phyloP scores from a whole-genome alignment of 148 eudicot species.

The Rhododendron ovatum region DNA sequence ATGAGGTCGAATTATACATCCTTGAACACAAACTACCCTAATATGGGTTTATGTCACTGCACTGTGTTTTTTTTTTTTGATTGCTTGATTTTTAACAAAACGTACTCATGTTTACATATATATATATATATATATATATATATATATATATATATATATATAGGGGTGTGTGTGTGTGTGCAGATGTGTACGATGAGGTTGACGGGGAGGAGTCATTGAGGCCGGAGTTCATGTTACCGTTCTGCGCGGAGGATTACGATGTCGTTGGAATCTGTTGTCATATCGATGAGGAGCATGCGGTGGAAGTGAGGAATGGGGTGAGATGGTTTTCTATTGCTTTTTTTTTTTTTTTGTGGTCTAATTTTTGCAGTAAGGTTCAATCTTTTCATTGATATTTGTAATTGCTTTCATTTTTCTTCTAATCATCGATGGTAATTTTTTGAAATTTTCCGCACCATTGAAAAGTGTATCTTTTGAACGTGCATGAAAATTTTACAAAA shows the following conservation, averaged over 20 bases:
- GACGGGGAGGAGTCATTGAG: constrained; percentile 63
- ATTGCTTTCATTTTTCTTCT: no score
- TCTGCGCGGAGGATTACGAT: constrained; percentile 86
- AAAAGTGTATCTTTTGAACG: background rate
- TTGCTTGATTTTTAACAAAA: no score
- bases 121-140: no score
- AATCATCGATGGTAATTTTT: background rate
- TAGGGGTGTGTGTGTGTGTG: background rate
- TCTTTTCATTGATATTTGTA: background rate
- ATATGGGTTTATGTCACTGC: no score
- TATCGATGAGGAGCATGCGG: constrained; percentile 83
- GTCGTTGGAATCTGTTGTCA: constrained; percentile 91
- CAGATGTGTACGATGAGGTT: constrained; percentile 61
- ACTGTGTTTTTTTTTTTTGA: no score
- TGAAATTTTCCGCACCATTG: background rate
- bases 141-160: no score
- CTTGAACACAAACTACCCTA: no score
- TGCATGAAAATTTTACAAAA: background rate
- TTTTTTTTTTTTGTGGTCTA: background rate
- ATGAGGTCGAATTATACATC: no score
- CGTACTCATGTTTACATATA: no score
- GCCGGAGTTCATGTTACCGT: constrained; percentile 80
- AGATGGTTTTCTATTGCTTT: background rate
- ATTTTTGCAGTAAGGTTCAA: background rate
- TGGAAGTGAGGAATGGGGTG: constrained; percentile 89